phyloP scores from a whole-genome alignment of 495 filamentous ascomycete genomes.

The Oidiodendron maius region DNA sequence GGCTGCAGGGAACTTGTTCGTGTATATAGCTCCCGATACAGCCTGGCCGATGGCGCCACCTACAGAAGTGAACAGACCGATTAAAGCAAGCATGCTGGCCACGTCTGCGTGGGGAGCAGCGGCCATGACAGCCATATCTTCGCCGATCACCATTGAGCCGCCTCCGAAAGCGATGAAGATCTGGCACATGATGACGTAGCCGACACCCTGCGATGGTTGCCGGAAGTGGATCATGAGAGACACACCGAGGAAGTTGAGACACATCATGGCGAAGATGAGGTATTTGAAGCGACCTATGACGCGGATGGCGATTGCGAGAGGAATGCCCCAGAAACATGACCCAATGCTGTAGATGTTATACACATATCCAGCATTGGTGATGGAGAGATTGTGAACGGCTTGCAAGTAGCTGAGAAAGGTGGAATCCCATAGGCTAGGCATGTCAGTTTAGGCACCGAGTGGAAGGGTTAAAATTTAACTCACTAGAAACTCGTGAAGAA shows the following conservation, averaged over 20 bases:
- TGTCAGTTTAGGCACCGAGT: constrained; percentile 16
- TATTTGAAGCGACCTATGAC: constrained; percentile 50
- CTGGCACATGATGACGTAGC: constrained; percentile 71
- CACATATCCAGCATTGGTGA: constrained; percentile 57
- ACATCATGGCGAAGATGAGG: constrained; percentile 42
- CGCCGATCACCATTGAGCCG: constrained; percentile 50
- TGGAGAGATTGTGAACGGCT: constrained; percentile 58
- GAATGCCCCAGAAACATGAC: constrained; percentile 58
- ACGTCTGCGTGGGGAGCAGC: constrained; percentile 59
- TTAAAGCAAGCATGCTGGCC: constrained; percentile 58
- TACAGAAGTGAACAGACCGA: constrained; percentile 53
- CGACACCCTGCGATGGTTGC: constrained; percentile 45
- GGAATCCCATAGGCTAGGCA: constrained; percentile 47
- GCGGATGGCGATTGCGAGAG: constrained; percentile 39
- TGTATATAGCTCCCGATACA: constrained; percentile 63
- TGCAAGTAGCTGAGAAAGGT: constrained; percentile 65
- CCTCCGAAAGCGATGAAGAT: constrained; percentile 72
- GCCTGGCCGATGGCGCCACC: constrained; percentile 60
- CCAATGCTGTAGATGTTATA: constrained; percentile 64
- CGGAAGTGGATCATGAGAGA: constrained; percentile 76
- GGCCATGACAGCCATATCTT: constrained; percentile 65
- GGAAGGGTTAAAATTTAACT: constrained; percentile 30
- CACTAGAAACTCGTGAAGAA: constrained; percentile 57
- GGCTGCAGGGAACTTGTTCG: constrained; percentile 45
- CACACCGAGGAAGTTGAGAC: constrained; percentile 57